These are phyloP conservation scores for Neofusicoccum ribis DNA, from an alignment of 2,329 filamentous ascomycete species.

Conservation along the genomic window DNA sequence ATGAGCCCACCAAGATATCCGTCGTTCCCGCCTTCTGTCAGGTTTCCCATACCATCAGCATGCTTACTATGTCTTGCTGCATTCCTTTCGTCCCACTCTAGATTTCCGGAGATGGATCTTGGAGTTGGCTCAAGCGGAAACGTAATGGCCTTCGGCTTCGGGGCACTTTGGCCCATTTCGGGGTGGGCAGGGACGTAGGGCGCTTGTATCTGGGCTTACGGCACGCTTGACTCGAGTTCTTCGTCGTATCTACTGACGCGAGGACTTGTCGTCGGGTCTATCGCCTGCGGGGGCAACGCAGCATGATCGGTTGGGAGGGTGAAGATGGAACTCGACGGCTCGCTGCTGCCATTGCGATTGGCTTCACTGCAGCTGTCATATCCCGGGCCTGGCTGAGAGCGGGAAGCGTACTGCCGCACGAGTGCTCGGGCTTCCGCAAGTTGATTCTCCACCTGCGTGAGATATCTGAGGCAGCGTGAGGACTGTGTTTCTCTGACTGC, in stretches of 20 bases:
- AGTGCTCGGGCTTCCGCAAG: constrained; percentile 6
- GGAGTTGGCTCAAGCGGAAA: constrained; percentile 4
- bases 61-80: neutral
- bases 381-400: too few relatives aligned
- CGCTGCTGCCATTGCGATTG: neutral
- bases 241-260: too few relatives aligned
- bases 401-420: neutral
- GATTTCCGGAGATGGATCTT: neutral
- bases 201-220: neutral
- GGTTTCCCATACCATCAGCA: constrained; percentile 10
- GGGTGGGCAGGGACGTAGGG: too few relatives aligned
- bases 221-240: too few relatives aligned
- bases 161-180: neutral
- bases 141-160: neutral
- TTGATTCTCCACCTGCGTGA: constrained; percentile 14
- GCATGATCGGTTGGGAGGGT: neutral
- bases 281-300: neutral
- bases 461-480: neutral
- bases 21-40: constrained; percentile 1
- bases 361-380: too few relatives aligned
- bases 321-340: neutral
- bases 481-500: too few relatives aligned
- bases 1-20: neutral
- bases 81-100: constrained; percentile 12
- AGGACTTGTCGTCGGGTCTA: neutral